A percentile compares a stretch with the other conserved stretches of the same genome.
Evolutionary conservation across 2,329 filamentous ascomycete genomes (phyloP).

Genomic region (Botrytis elliptica): DNA sequence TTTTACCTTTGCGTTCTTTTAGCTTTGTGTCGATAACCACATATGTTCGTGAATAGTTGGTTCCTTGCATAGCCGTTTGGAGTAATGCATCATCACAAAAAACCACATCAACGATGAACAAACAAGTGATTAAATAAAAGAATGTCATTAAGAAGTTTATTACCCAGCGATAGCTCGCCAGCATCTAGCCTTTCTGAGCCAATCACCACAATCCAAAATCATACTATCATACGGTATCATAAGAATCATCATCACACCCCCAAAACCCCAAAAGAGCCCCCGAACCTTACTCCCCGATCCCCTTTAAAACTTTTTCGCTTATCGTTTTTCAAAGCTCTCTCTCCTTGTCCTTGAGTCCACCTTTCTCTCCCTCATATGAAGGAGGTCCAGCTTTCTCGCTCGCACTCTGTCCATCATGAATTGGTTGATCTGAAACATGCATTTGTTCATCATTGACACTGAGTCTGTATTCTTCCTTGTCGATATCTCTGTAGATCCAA

Average conservation of each 20-base stretch:
- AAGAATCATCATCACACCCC: constrained; percentile 8
- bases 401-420: not conserved
- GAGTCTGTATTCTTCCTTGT: constrained; percentile 47
- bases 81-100: too few relatives aligned
- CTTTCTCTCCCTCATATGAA: constrained; percentile 9
- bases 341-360: not conserved
- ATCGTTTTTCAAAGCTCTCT: not conserved
- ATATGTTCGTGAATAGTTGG: not conserved
- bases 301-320: not conserved
- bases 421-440: not conserved
- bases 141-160: constrained; percentile 14
- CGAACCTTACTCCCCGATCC: not conserved
- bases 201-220: not conserved
- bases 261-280: not conserved
- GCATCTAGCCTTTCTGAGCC: constrained; percentile 11
- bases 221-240: constrained; percentile 19
- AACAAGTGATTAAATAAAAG: not conserved
- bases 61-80: too few relatives aligned
- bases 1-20: not conserved
- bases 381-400: not conserved
- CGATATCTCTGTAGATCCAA: constrained; percentile 48
- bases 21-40: too few relatives aligned
- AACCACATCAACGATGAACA: too few relatives aligned
- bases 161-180: not conserved
- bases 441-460: constrained; percentile 38